Evolutionary conservation across 139 green algal species (phyloP).

Genomic region (Chlamydomonas incerta): DNA sequence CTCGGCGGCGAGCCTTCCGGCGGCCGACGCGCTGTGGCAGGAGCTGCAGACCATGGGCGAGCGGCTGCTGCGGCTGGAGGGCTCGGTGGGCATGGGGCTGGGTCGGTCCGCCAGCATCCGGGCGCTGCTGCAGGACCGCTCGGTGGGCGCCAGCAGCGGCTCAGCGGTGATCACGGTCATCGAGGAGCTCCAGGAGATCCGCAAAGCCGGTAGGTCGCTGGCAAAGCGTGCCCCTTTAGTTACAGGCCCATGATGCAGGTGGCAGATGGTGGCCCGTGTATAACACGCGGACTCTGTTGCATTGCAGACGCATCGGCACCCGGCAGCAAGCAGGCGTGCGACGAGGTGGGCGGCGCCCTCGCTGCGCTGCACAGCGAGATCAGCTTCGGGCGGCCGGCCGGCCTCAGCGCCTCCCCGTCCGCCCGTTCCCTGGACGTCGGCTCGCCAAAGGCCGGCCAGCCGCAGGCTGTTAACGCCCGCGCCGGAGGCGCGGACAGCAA

Average conservation of each 20-base stretch:
- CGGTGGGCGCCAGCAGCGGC: not conserved
- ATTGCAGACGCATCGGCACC: not conserved
- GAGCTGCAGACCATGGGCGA: not conserved
- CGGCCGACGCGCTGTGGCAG: not conserved
- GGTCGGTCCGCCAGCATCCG: not conserved
- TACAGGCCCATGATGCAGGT: too few species aligned
- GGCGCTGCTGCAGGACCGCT: not conserved
- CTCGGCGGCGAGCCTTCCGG: too few species aligned
- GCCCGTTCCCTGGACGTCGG: too few species aligned
- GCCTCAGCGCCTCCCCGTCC: too few species aligned
- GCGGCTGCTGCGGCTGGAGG: slow-evolving; percentile 10
- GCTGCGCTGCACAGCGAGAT: not conserved
- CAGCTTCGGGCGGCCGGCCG: not conserved
- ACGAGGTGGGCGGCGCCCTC: too few species aligned
- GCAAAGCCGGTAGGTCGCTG: not conserved
- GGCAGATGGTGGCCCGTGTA: not conserved
- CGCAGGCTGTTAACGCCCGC: too few species aligned
- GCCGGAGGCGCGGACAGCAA: not conserved
- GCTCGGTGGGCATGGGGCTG: not conserved
- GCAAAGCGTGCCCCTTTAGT: not conserved
- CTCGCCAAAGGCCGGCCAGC: too few species aligned
- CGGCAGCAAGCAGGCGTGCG: not conserved
- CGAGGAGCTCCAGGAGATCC: not conserved
- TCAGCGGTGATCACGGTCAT: not conserved
- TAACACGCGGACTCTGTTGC: not conserved